Base-by-base conservation (phyloP, 345 rosid genomes). In the Turnera subulata region DNA sequence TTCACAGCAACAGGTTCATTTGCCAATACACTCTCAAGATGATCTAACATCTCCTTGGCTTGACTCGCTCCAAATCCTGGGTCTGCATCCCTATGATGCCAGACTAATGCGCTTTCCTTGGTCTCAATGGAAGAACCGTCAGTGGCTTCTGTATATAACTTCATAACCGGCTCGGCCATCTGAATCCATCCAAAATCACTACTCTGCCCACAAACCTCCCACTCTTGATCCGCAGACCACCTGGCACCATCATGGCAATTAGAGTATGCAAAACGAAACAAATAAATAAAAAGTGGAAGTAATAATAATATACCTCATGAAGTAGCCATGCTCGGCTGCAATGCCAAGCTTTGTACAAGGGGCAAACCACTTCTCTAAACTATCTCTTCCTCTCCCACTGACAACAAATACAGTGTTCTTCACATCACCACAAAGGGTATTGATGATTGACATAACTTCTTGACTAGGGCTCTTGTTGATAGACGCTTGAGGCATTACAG, bases 11-110 rank as follows among this genome's bases (percentile, higher is more conserved):
- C 88, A 19, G 92, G 88, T 62, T 85, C 88, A 73, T 85, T 85
- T 48, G 92, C 80, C 47, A 85, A 67, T 66, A 85, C 92, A 33
- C 86, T 82, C 65, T 85, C 92, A 20, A 85, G 81, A 74, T 85
- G 92, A 62, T 80, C 92, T 22, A 85, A 54, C 92, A 85, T 59
- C 72, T 85, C 92, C 71, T 85, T 85, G 47, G 92, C 92, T 64
- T 85, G 92, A 68, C 78, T 80, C 61, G 84, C 80, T 53, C 92
- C 92, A 70, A 85, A 85, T 63, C 81, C 84, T 1, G 73, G 78
- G 67, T 85, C 92, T 22, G 92, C 92, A 68, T 85, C 92, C 56
- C 79, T 70, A 64, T 82, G 81, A 58, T 85, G 92, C 92, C 92
- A 85, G 21, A 85, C 92, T 55, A 85, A 59, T 20, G 84, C 84